Conservation (phyloP, 805 yeast genomes). For the Suhomyces kilbournensis region DNA sequence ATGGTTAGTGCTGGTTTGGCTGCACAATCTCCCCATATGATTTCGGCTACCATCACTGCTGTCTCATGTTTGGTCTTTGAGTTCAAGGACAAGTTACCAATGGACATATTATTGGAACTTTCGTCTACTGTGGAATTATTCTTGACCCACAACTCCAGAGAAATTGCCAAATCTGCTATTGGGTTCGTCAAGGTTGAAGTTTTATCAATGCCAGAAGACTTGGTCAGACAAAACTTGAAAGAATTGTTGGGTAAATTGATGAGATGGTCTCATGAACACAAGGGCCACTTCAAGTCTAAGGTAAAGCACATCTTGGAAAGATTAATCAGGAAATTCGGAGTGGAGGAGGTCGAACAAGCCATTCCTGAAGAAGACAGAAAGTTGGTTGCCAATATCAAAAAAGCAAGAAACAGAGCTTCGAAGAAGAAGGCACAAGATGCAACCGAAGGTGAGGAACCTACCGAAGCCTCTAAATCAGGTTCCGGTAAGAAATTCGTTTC, state of each 20-base stretch:
- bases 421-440: conserved; percentile 56
- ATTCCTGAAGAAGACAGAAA: conserved; percentile 92
- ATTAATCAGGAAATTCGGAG: conserved; percentile 85
- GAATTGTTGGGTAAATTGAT: conserved; percentile 69
- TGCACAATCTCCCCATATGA: conserved; percentile 92
- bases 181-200: conserved; percentile 93
- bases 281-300: conserved; percentile 89
- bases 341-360: conserved; percentile 71
- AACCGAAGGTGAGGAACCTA: conserved; percentile 24
- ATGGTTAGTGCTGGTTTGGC: conserved; percentile 96
- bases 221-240: conserved; percentile 63
- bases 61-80: conserved; percentile 84
- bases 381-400: conserved; percentile 79
- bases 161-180: conserved; percentile 89
- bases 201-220: conserved; percentile 74
- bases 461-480: conserved; percentile 9
- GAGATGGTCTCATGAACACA: conserved; percentile 94
- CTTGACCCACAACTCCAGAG: conserved; percentile 85
- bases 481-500: conserved; percentile 60
- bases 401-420: conserved; percentile 79
- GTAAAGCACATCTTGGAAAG: conserved; percentile 93
- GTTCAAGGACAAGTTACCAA: conserved; percentile 64
- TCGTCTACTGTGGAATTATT: conserved; percentile 85
- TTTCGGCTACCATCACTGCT: conserved; percentile 89
- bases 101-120: conserved; percentile 65